phyloP scores from a whole-genome alignment of 345 rosid species.

The Citrus sinensis region DVS_A1.0 CM039165.1:38383501-38384000 shows the following conservation, averaged over 20 bases:
- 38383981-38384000: neutral
- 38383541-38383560: conserved; percentile 89
- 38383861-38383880: conserved; percentile 49
- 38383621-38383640: conserved; percentile 70
- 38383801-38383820: conserved; percentile 80
- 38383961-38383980: neutral
- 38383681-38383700: neutral
- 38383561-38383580: conserved; percentile 94
- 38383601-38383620: conserved; percentile 90
- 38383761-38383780: neutral
- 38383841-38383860: conserved; percentile 69
- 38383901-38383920: conserved; percentile 5
- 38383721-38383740: neutral
- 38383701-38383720: neutral
- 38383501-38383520: conserved; percentile 95
- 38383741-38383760: neutral
- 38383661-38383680: neutral
- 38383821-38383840: conserved; percentile 82
- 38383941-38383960: neutral
- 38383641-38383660: neutral
- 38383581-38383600: conserved; percentile 93
- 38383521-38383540: conserved; percentile 98
- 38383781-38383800: conserved; percentile 7
- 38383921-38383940: neutral
- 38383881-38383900: conserved; percentile 89